Percentiles rank a stretch among this genome's conserved stretches.
Evolutionary conservation across 2,329 filamentous ascomycete species (phyloP).

Genomic region (Emergomyces orientalis): DNA sequence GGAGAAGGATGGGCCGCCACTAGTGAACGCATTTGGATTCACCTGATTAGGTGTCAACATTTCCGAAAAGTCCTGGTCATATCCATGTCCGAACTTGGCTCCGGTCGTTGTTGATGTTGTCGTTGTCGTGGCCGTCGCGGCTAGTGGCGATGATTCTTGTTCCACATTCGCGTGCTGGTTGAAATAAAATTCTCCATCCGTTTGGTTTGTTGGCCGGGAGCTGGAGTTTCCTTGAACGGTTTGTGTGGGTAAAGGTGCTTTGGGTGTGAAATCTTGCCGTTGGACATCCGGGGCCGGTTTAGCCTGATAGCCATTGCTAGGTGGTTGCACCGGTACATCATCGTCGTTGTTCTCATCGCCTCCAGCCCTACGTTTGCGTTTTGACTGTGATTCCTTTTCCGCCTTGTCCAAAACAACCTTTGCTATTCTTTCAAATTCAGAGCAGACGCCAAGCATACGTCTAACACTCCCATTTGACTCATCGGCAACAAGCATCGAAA

Average conservation of each 20-base stretch:
- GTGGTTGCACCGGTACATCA: background rate
- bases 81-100: conserved; percentile 8
- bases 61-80: conserved; percentile 17
- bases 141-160: background rate
- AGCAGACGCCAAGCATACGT: conserved; percentile 85
- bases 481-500: conserved; percentile 81
- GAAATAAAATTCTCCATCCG: background rate
- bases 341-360: conserved; percentile 37
- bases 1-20: conserved; percentile 25
- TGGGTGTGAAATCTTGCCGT: background rate
- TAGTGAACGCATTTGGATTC: conserved; percentile 26
- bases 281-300: conserved; percentile 8
- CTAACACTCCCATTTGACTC: conserved; percentile 84
- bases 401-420: conserved; percentile 83
- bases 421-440: conserved; percentile 94
- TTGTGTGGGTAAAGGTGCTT: background rate
- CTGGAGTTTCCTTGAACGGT: background rate
- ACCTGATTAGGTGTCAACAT: conserved; percentile 31
- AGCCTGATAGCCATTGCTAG: background rate
- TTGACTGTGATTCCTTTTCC: conserved; percentile 70
- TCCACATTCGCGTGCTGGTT: background rate
- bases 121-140: background rate
- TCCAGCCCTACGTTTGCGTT: conserved; percentile 74
- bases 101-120: conserved; percentile 10
- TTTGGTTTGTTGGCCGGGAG: background rate